Evolutionary conservation across 1,284 basidiomycete genomes (phyloP).

Genomic region (Cryptococcus sp.): DNA sequence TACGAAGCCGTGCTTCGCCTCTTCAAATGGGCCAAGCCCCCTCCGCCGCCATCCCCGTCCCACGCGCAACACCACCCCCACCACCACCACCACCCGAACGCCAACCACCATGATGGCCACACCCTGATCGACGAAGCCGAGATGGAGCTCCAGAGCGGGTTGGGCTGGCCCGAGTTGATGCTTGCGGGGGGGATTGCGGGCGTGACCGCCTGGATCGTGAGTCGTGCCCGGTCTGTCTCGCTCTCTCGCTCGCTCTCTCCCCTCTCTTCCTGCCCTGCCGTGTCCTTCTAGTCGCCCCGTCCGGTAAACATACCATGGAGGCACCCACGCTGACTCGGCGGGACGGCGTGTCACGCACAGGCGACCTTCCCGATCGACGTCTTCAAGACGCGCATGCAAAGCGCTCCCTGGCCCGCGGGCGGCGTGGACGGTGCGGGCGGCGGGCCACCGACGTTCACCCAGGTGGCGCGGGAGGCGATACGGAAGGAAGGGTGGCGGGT

Average conservation of each 20-base stretch:
- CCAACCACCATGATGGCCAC: conserved; percentile 33
- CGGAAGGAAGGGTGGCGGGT: conserved; percentile 62
- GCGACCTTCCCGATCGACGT: conserved; percentile 80
- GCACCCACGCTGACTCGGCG: too few relatives aligned
- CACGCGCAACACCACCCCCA: not conserved
- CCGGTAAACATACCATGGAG: not conserved
- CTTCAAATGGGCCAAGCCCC: conserved; percentile 49
- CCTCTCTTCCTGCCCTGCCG: not conserved
- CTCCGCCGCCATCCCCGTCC: conserved; percentile 4
- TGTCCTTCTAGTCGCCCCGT: too few relatives aligned
- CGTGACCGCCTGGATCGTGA: conserved; percentile 49
- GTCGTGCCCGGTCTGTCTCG: conserved; percentile 22
- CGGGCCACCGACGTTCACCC: conserved; percentile 5
- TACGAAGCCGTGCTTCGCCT: conserved; percentile 72
- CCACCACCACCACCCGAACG: conserved; percentile 10
- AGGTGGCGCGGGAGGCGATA: conserved; percentile 56
- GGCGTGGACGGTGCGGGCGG: not conserved
- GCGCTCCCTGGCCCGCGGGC: conserved; percentile 18
- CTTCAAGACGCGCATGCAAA: conserved; percentile 80
- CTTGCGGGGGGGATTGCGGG: conserved; percentile 76
- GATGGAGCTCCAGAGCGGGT: conserved; percentile 48
- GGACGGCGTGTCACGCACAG: too few relatives aligned
- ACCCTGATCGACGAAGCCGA: conserved; percentile 55
- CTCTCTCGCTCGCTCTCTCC: too few relatives aligned
- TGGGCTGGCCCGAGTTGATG: conserved; percentile 62